phyloP scores from a whole-genome alignment of 2,329 filamentous ascomycete genomes.

The Fusarium sacchari region DNA sequence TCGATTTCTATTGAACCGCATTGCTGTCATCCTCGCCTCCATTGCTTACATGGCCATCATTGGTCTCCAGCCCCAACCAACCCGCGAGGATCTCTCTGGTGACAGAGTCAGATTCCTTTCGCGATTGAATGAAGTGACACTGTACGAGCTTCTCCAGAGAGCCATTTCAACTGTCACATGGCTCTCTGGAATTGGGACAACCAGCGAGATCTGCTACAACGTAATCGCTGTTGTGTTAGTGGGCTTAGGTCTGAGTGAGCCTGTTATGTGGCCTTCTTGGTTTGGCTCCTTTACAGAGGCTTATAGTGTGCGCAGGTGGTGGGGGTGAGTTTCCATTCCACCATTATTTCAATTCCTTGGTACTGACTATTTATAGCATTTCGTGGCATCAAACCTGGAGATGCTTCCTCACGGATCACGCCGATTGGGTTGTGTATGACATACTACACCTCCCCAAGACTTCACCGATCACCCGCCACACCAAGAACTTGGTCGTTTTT shows the following conservation, averaged over 20 bases:
- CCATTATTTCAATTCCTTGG: fast-evolving
- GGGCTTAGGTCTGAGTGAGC: not conserved
- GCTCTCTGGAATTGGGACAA: not conserved
- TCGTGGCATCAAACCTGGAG: not conserved
- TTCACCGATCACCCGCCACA: not conserved
- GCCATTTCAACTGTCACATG: not conserved
- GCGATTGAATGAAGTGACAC: not conserved
- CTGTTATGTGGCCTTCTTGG: not conserved
- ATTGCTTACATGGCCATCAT: not conserved
- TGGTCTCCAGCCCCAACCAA: not conserved
- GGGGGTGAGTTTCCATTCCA: not conserved
- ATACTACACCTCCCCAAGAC: not conserved
- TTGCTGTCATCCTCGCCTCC: not conserved
- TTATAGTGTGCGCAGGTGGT: not conserved
- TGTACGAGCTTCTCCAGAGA: not conserved
- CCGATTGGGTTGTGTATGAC: not conserved
- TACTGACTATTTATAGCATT: not conserved
- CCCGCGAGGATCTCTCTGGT: not conserved
- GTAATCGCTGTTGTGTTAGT: not conserved
- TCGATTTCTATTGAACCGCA: not conserved
- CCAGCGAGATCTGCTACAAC: not conserved
- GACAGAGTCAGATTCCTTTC: not conserved
- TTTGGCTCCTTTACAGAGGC: not conserved
- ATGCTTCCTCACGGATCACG: not conserved
- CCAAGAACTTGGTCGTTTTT: not conserved